Base-by-base conservation (phyloP, 1,139 yeast species). In the Pneumocystis carinii region DNA sequence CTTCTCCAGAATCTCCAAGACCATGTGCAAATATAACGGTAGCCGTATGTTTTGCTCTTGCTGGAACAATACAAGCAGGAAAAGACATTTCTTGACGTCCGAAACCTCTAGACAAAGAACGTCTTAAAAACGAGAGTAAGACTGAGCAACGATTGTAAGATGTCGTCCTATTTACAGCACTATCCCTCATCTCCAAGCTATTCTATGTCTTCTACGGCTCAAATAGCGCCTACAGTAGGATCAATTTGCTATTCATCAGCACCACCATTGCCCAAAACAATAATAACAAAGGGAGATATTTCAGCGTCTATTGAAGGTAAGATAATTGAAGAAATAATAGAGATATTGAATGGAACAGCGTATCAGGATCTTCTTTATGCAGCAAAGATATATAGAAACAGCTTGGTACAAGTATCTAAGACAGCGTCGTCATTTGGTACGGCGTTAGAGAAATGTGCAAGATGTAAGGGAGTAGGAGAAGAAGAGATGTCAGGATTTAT, bases 21-120 rank as follows among this genome's bases (percentile, higher is more conserved):
- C 98, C 98, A 71, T 92, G 98, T 64, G 89, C 71, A 67, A 92
- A 81, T 38, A 92, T 88, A 38, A 90, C 76, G 0, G 95, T 85
- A 0, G 90, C 85, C 75, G 15, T 86, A 29, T 63, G 64, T 38
- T 60, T 56, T n/a, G 62, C 64, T 4, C 64, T 59, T 4, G 63
- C 38, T 3, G 64, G 64, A 3, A 63, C 57, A n/a, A 41, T 56
- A 17, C 42, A 58, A 10, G 62, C 61, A 2, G 61, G 59, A 59
- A 58, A 48, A 12, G 32, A 8, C 55, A 48, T 48, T 17, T 24
- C 27, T 6, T 48, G 55, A 48, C n/a, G 32, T 42, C 10, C 55
- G 35, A n/a, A 38, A 38, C n/a, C 14, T 38, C 14, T 10, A 8
- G n/a, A 8, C 14, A 24, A 3, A 41, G 19, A 19, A 41, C 27